Evolutionary conservation across 1,284 basidiomycete genomes (phyloP).

Genomic region (Microbotryum silenes-acaulis): DNA sequence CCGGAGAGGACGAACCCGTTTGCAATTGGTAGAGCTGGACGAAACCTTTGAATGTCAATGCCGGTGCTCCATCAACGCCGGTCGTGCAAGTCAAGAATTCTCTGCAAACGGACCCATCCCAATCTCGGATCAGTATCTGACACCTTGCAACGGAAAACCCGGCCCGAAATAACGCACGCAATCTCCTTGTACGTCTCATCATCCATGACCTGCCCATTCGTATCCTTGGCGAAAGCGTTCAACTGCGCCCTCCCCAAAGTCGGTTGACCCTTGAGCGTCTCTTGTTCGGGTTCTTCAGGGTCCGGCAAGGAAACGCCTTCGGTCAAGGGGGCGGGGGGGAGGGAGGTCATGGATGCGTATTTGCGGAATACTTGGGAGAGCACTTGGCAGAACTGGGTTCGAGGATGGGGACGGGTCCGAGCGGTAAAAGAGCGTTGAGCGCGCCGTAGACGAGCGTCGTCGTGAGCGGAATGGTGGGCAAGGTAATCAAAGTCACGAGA

Average conservation of each 20-base stretch:
- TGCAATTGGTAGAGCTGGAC: constrained; percentile 23
- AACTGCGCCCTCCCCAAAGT: constrained; percentile 8
- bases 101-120: background rate
- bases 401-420: too few relatives aligned
- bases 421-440: too few relatives aligned
- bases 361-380: too few relatives aligned
- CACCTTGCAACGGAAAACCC: background rate
- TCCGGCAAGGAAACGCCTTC: too few relatives aligned
- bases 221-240: constrained; percentile 18
- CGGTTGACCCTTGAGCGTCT: background rate
- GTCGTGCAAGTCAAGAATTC: constrained; percentile 1
- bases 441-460: too few relatives aligned
- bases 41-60: constrained; percentile 19
- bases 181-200: constrained; percentile 4
- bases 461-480: too few relatives aligned
- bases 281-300: too few relatives aligned
- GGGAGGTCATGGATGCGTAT: too few relatives aligned
- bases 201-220: constrained; percentile 15
- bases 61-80: background rate
- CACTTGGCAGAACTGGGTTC: too few relatives aligned
- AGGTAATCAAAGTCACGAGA: too few relatives aligned
- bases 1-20: constrained; percentile 5
- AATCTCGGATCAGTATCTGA: background rate
- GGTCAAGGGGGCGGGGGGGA: too few relatives aligned
- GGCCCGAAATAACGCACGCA: background rate